Base-by-base conservation (phyloP, 2,329 filamentous ascomycete species). In the Scopulariopsis brevicaulis region DNA sequence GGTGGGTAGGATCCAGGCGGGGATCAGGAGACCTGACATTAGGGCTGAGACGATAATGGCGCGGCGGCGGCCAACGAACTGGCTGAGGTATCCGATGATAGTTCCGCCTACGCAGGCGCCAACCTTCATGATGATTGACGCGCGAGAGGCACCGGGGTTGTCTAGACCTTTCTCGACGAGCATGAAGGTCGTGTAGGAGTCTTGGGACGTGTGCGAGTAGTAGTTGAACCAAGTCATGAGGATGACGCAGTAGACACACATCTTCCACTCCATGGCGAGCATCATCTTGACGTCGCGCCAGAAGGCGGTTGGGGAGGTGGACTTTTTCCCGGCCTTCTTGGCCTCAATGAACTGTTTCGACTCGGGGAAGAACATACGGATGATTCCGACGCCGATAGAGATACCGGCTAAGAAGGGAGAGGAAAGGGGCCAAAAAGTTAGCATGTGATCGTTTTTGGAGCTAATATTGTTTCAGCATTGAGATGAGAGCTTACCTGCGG, bases 371-470 rank as follows among this genome's bases (percentile, higher is more conserved):
- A 80, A 83, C 22, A 93, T 74, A 37, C 91, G 86, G 76, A 88
- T 90, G 58, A 84, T 66, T 66, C 96, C 96, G 71, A 96, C 86
- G 32, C 96, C 69, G 1, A 91, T 78, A 0, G 91, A 91, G 0
- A 89, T 88, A 40, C 85, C 81, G 6, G 90, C 89, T 14, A 86
- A 90, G 69, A 96, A 96, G 90, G 28, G 28, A 90, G 96, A 76
- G 85, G 96, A 0, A 96, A 76, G 0, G 90, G 89, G 8, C 91
- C 79, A 91, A 91, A 96, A 1, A 87, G 77, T 66, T 91, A 92
- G 14, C 88, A 12, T 40, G 37, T 11, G 6, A 12, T 37, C 34
- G 7, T 37, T 37, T 37, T 37, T 37, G 34, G 34, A 37, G 14
- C 34, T 37, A 37, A 37, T 37, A 8, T 37, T 14, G 34, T 37